These are phyloP conservation scores for Nicotiana attenuata DNA, from an alignment of 257 asterid species.

Conservation along the genomic window DNA sequence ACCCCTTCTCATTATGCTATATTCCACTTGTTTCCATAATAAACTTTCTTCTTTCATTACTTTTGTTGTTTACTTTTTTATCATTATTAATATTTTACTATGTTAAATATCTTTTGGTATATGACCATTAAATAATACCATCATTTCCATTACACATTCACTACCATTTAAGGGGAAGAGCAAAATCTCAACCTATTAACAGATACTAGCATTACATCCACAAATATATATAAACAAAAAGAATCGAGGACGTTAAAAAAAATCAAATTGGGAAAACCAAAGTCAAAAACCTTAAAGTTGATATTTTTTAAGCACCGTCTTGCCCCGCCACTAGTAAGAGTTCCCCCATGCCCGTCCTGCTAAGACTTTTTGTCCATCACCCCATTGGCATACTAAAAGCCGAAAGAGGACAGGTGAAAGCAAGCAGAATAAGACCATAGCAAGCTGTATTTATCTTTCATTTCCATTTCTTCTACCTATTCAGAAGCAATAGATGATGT, in stretches of 20 bases:
- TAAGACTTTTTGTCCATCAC: background rate
- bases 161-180: background rate
- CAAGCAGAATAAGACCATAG: background rate
- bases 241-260: background rate
- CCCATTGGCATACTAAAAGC: background rate
- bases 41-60: background rate
- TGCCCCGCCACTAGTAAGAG: background rate
- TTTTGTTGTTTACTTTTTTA: background rate
- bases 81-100: background rate
- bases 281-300: background rate
- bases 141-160: background rate
- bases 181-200: background rate
- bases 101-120: background rate
- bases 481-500: background rate
- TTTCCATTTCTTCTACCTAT: background rate
- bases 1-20: background rate
- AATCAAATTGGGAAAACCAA: background rate
- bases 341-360: background rate
- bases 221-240: background rate
- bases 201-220: background rate
- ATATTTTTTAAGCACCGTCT: background rate
- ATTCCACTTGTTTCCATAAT: background rate
- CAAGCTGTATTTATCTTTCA: background rate
- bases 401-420: background rate
- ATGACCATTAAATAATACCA: background rate